A percentile compares a stretch with the other conserved stretches of the same genome.
phyloP scores from a whole-genome alignment of 768 basidiomycete genomes.

The Crucibulum laeve region DNA sequence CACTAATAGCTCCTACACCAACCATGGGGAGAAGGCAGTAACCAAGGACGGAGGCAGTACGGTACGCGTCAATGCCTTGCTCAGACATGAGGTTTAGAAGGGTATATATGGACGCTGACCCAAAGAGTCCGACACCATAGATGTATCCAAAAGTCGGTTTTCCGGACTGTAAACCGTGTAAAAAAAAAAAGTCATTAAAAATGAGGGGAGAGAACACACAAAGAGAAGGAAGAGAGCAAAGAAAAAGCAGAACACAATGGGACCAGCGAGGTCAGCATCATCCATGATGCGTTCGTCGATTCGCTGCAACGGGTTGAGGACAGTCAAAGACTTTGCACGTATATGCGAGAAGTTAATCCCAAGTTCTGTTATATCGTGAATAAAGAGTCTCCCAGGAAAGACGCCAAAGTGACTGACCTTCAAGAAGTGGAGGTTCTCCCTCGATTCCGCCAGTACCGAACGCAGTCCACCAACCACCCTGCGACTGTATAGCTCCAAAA shows the following conservation, averaged over 20 bases:
- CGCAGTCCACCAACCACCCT: slow-evolving; percentile 90
- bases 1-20: slow-evolving; percentile 84
- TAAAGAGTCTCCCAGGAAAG: slow-evolving; percentile 1
- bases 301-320: slow-evolving; percentile 84
- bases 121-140: slow-evolving; percentile 95
- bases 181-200: slow-evolving; percentile 4
- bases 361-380: slow-evolving; percentile 55
- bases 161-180: slow-evolving; percentile 64
- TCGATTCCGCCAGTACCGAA: slow-evolving; percentile 95
- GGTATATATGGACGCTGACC: slow-evolving; percentile 86
- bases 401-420: slow-evolving; percentile 54
- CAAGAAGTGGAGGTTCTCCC: slow-evolving; percentile 91
- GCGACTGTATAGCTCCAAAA: slow-evolving; percentile 71
- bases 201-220: slow-evolving; percentile 48
- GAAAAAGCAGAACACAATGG: slow-evolving; percentile 91
- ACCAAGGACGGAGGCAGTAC: slow-evolving; percentile 90
- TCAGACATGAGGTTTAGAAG: slow-evolving; percentile 97
- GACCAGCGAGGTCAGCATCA: slow-evolving; percentile 96
- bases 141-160: slow-evolving; percentile 99
- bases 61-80: slow-evolving; percentile 91
- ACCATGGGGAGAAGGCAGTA: slow-evolving; percentile 98
- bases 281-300: slow-evolving; percentile 97
- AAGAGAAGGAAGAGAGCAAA: slow-evolving; percentile 91
- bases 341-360: slow-evolving; percentile 99
- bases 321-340: slow-evolving; percentile 88